Evolutionary conservation across 805 yeast species (phyloP).

Genomic region (Isabelozyma gotoi): DNA sequence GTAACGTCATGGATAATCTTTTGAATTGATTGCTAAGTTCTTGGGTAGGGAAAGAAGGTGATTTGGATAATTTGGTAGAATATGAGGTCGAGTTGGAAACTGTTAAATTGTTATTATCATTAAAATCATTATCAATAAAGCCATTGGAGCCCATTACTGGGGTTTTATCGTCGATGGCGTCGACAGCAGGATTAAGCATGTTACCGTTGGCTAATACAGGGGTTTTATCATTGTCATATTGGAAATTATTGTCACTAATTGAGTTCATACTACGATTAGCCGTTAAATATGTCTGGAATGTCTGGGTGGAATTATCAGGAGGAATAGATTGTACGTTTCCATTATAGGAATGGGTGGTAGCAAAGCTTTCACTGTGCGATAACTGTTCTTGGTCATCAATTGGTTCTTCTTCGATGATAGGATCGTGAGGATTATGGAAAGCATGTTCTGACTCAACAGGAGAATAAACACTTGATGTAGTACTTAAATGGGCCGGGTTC

Average conservation of each 20-base stretch:
- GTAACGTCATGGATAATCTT: slow-evolving; percentile 36
- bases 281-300: slow-evolving; percentile 25
- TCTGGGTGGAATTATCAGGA: slow-evolving; percentile 19
- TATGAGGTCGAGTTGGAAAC: background rate
- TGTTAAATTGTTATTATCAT: background rate
- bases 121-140: background rate
- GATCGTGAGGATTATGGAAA: slow-evolving; percentile 6
- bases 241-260: background rate
- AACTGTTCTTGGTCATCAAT: slow-evolving; percentile 16
- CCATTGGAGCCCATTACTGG: slow-evolving; percentile 18
- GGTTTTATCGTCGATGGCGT: slow-evolving; percentile 27
- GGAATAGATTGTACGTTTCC: background rate
- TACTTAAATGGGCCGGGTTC: slow-evolving; percentile 24
- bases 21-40: slow-evolving; percentile 35
- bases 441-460: slow-evolving; percentile 19
- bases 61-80: background rate
- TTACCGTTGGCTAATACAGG: slow-evolving; percentile 22
- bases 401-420: slow-evolving; percentile 8
- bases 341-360: slow-evolving; percentile 1
- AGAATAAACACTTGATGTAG: slow-evolving; percentile 38
- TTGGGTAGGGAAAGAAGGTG: slow-evolving; percentile 27
- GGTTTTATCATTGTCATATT: slow-evolving; percentile 24
- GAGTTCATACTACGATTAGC: slow-evolving; percentile 28
- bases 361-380: slow-evolving; percentile 5
- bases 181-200: slow-evolving; percentile 5